phyloP scores from a whole-genome alignment of 257 asterid species.

The Solanum tacnaense region DNA sequence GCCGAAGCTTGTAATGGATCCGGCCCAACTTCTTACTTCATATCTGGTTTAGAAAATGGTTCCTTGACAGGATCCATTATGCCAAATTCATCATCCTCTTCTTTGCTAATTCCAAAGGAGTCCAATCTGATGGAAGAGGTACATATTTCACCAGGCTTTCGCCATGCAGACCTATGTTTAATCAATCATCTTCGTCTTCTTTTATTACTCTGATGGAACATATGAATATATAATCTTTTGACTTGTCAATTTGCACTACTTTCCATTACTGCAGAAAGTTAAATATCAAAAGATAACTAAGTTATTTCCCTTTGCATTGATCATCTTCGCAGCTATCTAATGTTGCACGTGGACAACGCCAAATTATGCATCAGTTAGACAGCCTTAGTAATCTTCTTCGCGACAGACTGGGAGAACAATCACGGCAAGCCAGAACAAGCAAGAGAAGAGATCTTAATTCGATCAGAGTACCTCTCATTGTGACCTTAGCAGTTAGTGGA shows the following conservation, averaged over 20 bases:
- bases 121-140: slow-evolving; percentile 79
- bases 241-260: not conserved
- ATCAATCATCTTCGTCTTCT: not conserved
- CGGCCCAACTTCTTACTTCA: slow-evolving; percentile 75
- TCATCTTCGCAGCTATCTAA: slow-evolving; percentile 34
- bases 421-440: slow-evolving; percentile 1
- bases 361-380: slow-evolving; percentile 72
- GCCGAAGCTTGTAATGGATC: slow-evolving; percentile 71
- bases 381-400: slow-evolving; percentile 50
- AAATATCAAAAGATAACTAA: not conserved
- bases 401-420: slow-evolving; percentile 11
- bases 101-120: slow-evolving; percentile 67
- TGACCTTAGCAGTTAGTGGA: slow-evolving; percentile 23
- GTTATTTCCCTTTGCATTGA: not conserved
- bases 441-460: slow-evolving; percentile 11
- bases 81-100: slow-evolving; percentile 68
- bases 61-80: slow-evolving; percentile 57
- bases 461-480: slow-evolving; percentile 8
- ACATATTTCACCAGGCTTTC: not conserved
- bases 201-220: not conserved
- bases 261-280: not conserved
- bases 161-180: not conserved
- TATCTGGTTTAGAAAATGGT: slow-evolving; percentile 76
- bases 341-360: slow-evolving; percentile 69
- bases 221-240: not conserved